Conservation (phyloP, 1,284 basidiomycete species). For the Ganoderma boninense region DNA sequence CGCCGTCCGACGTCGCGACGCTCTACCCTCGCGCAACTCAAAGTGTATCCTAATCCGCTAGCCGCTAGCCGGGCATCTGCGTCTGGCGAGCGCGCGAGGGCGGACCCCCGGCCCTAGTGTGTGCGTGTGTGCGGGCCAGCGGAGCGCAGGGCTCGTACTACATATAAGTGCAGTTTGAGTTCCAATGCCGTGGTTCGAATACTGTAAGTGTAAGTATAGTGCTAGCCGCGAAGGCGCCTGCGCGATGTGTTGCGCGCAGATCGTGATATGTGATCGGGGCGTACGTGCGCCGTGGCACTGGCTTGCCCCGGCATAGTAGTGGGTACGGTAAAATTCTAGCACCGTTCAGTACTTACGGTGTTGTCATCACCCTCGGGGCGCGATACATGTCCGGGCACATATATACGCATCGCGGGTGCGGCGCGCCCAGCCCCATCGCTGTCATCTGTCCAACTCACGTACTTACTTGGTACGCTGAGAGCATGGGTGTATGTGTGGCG, state of each 20-base stretch:
- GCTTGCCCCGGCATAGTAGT: no score
- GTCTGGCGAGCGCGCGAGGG: neutral
- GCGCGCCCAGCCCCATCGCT: conserved; percentile 1
- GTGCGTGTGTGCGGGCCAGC: no score
- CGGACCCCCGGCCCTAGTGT: neutral
- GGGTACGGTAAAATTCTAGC: neutral
- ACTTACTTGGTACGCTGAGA: no score
- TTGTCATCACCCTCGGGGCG: no score
- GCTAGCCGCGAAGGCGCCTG: neutral
- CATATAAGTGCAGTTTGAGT: no score
- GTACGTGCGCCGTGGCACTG: neutral
- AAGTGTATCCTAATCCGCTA: neutral
- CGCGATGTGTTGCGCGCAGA: neutral
- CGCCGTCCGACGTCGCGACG: neutral
- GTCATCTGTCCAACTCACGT: neutral
- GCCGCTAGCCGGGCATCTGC: neutral
- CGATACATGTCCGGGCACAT: neutral
- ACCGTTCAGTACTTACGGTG: no score
- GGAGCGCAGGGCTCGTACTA: neutral
- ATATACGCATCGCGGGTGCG: neutral
- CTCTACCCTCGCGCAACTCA: neutral
- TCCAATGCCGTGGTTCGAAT: no score
- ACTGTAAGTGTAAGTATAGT: no score
- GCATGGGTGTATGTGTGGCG: neutral
- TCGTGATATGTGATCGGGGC: neutral